These are phyloP conservation scores for Aspergillus avenaceus DNA, from an alignment of 495 filamentous ascomycete species.

Conservation along the genomic window DNA sequence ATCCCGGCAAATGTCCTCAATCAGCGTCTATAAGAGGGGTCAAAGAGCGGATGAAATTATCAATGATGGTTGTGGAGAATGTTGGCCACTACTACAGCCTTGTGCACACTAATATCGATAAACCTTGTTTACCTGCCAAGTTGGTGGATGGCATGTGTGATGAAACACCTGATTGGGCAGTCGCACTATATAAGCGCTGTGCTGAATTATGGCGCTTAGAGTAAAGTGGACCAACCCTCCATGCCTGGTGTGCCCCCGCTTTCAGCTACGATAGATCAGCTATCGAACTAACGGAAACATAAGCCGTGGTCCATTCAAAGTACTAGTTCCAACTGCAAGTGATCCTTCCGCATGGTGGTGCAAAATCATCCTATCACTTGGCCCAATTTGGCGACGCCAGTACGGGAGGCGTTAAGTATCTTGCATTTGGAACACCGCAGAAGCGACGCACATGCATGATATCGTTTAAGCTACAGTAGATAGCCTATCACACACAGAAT, in stretches of 20 bases:
- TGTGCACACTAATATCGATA: not conserved
- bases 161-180: not conserved
- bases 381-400: not conserved
- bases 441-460: not conserved
- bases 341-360: not conserved
- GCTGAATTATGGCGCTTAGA: not conserved
- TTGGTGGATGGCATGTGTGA: not conserved
- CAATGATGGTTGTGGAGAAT: not conserved
- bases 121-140: not conserved
- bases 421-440: not conserved
- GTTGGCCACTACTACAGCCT: not conserved
- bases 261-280: too few species aligned
- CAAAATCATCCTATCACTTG: not conserved
- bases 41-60: not conserved
- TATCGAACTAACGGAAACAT: not conserved
- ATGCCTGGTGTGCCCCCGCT: not conserved
- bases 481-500: not conserved
- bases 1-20: not conserved
- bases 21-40: not conserved
- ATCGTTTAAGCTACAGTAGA: not conserved
- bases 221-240: not conserved
- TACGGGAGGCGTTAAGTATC: not conserved
- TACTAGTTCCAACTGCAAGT: not conserved
- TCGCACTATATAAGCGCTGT: not conserved
- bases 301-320: not conserved